Conservation (phyloP, 208 protist genomes). For the Naegleria lovaniensis region DNA sequence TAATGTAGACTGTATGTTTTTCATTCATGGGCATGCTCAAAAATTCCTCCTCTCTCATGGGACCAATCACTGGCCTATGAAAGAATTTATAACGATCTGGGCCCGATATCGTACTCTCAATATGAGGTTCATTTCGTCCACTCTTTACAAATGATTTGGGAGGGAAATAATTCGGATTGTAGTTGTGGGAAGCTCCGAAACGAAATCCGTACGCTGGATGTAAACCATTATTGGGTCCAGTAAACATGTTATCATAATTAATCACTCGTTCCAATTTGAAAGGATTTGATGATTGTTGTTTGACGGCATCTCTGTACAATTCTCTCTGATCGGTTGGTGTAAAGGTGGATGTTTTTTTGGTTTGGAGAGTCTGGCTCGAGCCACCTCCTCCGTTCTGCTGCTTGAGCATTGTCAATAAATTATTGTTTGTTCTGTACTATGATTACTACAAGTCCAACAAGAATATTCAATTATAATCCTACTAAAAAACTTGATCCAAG, state of each 20-base stretch:
- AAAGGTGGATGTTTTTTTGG: not conserved
- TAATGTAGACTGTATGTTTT: not conserved
- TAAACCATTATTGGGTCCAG: too few species aligned
- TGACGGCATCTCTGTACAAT: not conserved
- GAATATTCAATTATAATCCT: too few species aligned
- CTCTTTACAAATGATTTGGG: not conserved
- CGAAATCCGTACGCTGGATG: not conserved
- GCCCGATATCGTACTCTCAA: not conserved
- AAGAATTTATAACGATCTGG: slow-evolving; percentile 14
- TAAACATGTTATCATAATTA: not conserved
- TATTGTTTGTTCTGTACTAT: too few species aligned
- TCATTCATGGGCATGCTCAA: not conserved
- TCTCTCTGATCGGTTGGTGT: not conserved
- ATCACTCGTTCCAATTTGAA: not conserved
- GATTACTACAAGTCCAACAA: too few species aligned
- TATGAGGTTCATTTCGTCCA: not conserved
- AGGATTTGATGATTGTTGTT: not conserved
- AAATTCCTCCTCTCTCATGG: not conserved
- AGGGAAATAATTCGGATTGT: slow-evolving; percentile 3
- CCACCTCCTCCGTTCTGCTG: too few species aligned
- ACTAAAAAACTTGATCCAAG: too few species aligned
- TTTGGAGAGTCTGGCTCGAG: not conserved
- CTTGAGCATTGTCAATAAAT: too few species aligned
- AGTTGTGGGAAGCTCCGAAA: not conserved
- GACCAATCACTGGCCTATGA: not conserved